Base-by-base conservation (phyloP, 371 early-diverging fungal genomes). In the Apophysomyces sp. region DNA sequence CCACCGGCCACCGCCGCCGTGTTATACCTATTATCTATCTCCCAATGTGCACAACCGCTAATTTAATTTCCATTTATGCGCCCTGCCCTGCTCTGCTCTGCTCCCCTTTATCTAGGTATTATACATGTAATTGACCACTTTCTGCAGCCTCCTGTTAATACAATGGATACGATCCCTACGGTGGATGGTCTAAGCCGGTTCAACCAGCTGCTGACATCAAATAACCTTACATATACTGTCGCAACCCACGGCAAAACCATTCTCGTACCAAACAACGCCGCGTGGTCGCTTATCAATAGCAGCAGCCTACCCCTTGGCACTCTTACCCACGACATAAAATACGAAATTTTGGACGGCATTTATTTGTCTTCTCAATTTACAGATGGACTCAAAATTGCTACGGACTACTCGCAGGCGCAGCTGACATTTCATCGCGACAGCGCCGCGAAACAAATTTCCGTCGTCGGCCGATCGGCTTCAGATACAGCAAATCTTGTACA, bases 341-440 rank as follows among this genome's bases (percentile, higher is more conserved):
- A 91, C 74, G 80, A 78, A 57, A 89, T 89, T 15, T 73, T 93
- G 67, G 89, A 89, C 29, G 72, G 62, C 5, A 3, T 62, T 18
- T 58, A 56, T 37, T 32, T 52, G 6, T 34, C 44, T 7, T 28
- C 21, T 4, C 29, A 65, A 3, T 36, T 65, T 12, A 9, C 34
- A 1, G 13, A 24, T 9, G 28, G 36, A 37, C 4, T 41, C 31
- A 32, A 21, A 16, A 8, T 34, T 9, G 7, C 9, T 24, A 56
- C 59, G 0, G 59, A 59, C 12, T 44, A 51, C 31, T 7, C 32
- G n/a, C 4, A 2, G 4, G 31, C n/a, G 12, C 29, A 28, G 2
- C 11, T 59, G 24, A 29, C 59, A 0, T 16, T 51, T 41, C n/a
- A 21, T 9, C n/a, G 21, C 9, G 15, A 32, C 36, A 24, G 56